Base-by-base conservation (phyloP, 768 basidiomycete species). In the Rubroboletus satanas region DNA sequence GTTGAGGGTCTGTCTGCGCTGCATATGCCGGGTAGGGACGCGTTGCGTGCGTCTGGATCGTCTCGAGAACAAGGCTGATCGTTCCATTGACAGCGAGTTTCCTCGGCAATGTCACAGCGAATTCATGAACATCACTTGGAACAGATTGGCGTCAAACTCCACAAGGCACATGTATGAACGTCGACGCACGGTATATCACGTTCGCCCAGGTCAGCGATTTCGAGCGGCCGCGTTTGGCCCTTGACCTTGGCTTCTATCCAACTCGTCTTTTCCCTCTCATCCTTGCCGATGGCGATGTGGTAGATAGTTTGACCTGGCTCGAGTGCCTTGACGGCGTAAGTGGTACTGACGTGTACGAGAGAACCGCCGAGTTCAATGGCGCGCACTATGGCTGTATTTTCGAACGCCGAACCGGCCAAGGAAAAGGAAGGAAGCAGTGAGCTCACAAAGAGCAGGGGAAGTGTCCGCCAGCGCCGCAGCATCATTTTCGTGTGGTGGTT, bases 311-410 rank as follows among this genome's bases (percentile, higher is more conserved):
- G 78, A 33, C 75, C 79, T 55, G 81, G 75, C 59, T 82, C 78
- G 42, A 88, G 79, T 36, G 90, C 82, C 66, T 83, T 89, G 68
- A 93, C 82, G 18, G 88, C 84, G 72, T 88, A 97, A 45, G 92
- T 90, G 44, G 94, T 96, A 51, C 85, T 90, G 77, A 94, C 83
- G 75, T 88, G 86, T 52, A 93, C 88, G 23, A 92, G 79, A 18
- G 94, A 80, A 49, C 95, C 95, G 35, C 88, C 93, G 23, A 97
- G 88, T 63, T 97, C 95, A 55, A 93, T 78, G 6, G 89, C 85
- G 64, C 93, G 87, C 32, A 94, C 90, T 57, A 98, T 80, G 58
- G 88, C 90, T 21, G 88, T 91, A 62, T 93, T 93, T 80, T 92
- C 90, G 73, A 92, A 92, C 2, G 84, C 79, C 63, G 76, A 75